Base-by-base conservation (phyloP, 176 grass and related monocot genomes). In the Rhynchospora pubera region DNA sequence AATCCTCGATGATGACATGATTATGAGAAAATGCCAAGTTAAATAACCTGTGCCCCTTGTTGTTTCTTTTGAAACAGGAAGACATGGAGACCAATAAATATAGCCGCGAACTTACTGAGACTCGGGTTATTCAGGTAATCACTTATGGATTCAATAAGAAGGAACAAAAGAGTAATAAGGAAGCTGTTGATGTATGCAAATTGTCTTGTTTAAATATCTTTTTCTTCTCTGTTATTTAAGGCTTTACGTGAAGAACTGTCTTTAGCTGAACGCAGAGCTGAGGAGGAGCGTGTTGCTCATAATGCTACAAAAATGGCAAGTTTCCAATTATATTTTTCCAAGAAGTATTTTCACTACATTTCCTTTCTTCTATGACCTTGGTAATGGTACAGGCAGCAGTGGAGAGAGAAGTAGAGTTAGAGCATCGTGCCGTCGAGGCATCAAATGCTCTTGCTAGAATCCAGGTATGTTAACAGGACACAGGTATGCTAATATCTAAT, bases 381-480 rank as follows among this genome's bases (percentile, higher is more conserved):
- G 64, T 81, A 62, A 88, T 82, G 79, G 86, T 78, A 76, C 89
- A 99, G 96, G 91, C 93, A 87, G 96, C 96, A 75, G 93, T 99
- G 79, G 91, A 95, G 80, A 99, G 96, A 93, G 96, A 99, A 84
- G 87, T 99, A 80, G 96, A 99, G 85, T 82, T 99, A 82, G 96
- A 99, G 60, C 96, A 99, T 82, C 93, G 96, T 58, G 96, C 96
- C 86, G 93, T 99, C 15, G 96, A 99, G 79, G 93, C 96, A 73
- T 99, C 96, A 80, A 99, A 93, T 87, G 96, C 96, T 83, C 93
- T 99, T 86, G 96, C 96, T 87, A 99, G 96, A 93, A 95, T 96
- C 65, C 97, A 99, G 92, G 97, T 99, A 96, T 86, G 86, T 82
- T 89, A 72, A 73, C 60, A 84, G 88, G 72, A 86, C 87, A 71